phyloP scores from a whole-genome alignment of 306 rosid genomes.

The Rosa multiflora region DNA sequence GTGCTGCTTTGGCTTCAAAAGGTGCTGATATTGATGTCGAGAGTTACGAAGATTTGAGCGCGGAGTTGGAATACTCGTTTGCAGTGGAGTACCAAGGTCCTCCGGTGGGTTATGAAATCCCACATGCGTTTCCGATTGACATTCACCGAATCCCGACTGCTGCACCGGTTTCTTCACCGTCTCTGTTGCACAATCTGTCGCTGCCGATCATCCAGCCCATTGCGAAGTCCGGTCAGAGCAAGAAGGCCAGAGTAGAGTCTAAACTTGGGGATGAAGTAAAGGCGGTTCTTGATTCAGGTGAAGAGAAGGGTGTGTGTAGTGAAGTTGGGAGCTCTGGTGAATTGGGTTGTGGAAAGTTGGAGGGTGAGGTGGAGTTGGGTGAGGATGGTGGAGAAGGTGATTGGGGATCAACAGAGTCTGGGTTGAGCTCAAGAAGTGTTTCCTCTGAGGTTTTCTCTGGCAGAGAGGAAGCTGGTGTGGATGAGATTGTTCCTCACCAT shows the following conservation, averaged over 20 bases:
- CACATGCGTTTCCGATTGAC: constrained; percentile 51
- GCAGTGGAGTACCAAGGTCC: constrained; percentile 70
- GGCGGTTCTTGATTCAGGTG: constrained; percentile 1
- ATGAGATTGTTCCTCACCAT: constrained; percentile 33
- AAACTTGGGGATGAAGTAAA: background rate
- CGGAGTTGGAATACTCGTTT: constrained; percentile 56
- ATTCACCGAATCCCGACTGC: constrained; percentile 55
- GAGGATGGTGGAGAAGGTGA: constrained; percentile 25
- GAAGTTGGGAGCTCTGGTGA: constrained; percentile 25
- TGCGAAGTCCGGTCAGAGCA: constrained; percentile 27
- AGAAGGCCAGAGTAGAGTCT: constrained; percentile 2
- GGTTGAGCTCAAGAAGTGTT: constrained; percentile 28
- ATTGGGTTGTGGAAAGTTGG: constrained; percentile 7
- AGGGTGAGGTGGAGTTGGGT: constrained; percentile 16
- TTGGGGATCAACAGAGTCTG: constrained; percentile 39
- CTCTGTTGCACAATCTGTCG: constrained; percentile 26
- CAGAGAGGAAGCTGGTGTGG: constrained; percentile 32
- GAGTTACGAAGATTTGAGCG: constrained; percentile 23
- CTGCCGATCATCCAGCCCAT: constrained; percentile 69
- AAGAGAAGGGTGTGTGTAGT: constrained; percentile 10
- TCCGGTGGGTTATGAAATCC: constrained; percentile 46
- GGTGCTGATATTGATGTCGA: constrained; percentile 15
- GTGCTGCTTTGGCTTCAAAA: constrained; percentile 31
- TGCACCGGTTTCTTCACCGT: constrained; percentile 34
- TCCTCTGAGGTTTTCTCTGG: constrained; percentile 48